Conservation (phyloP, 192 early-diverging fungal species). For the Tieghemiomyces parasiticus region DNA sequence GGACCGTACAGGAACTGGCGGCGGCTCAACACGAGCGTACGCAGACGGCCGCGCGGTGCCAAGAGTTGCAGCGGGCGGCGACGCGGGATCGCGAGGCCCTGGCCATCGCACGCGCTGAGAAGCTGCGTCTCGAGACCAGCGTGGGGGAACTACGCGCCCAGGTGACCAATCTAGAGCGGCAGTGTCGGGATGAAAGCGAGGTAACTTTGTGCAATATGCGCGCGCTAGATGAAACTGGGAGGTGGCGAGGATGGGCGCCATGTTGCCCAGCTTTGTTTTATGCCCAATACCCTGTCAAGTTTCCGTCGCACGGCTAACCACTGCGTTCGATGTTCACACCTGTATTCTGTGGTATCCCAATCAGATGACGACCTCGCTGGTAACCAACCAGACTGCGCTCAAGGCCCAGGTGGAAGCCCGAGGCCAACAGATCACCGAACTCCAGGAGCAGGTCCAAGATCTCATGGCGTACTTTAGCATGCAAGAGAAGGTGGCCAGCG, state of each 20-base stretch:
- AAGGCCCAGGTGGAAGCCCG: constrained; percentile 37
- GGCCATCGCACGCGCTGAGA: constrained; percentile 24
- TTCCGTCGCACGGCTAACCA: too few species aligned
- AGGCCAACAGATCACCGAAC: constrained; percentile 41
- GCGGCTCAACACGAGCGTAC: constrained; percentile 1
- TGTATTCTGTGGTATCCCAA: too few species aligned
- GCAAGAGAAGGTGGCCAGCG: constrained; percentile 34
- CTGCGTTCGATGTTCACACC: too few species aligned
- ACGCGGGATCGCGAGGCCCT: constrained; percentile 15
- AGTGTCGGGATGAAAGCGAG: constrained; percentile 56
- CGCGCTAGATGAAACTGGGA: too few species aligned
- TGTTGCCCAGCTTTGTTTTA: too few species aligned
- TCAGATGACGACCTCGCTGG: too few species aligned
- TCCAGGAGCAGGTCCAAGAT: constrained; percentile 81
- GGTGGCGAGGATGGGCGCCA: too few species aligned
- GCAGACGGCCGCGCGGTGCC: constrained; percentile 4
- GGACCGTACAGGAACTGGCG: constrained; percentile 20
- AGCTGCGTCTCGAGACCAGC: constrained; percentile 35
- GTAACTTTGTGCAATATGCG: constrained; percentile 29
- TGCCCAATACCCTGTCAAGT: too few species aligned
- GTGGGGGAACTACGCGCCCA: constrained; percentile 41
- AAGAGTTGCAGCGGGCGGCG: constrained; percentile 17
- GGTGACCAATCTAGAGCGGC: constrained; percentile 31
- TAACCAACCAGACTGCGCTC: constrained; percentile 47
- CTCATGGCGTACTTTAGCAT: constrained; percentile 79